phyloP scores from a whole-genome alignment of 2,329 filamentous ascomycete species.

The Neonectria magnoliae region DNA sequence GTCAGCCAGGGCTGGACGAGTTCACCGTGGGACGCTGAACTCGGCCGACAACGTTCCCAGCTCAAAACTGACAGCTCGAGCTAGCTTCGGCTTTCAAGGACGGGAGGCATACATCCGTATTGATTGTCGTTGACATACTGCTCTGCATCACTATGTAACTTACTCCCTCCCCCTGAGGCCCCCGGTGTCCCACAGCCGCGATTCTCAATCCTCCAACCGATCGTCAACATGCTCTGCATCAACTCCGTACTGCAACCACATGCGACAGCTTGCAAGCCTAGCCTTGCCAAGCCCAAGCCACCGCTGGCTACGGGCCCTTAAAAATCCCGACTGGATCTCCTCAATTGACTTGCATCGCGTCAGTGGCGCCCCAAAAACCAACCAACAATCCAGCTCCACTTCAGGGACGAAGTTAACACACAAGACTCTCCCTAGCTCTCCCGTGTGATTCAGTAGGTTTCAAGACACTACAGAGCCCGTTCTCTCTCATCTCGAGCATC shows the following conservation, averaged over 20 bases:
- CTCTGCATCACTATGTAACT: too few relatives aligned
- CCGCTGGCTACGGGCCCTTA: conserved; percentile 11
- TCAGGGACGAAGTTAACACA: conserved; percentile 17
- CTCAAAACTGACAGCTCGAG: not conserved
- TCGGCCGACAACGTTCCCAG: conserved; percentile 17
- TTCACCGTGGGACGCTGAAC: conserved; percentile 9
- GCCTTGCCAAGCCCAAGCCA: conserved; percentile 2
- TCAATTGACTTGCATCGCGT: conserved; percentile 37
- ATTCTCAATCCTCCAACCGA: conserved; percentile 10
- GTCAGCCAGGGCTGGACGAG: conserved; percentile 3
- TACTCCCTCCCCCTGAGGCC: not conserved
- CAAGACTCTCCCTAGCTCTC: conserved; percentile 13
- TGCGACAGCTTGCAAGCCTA: conserved; percentile 22
- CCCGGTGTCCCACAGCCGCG: conserved; percentile 1
- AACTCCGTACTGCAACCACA: conserved; percentile 25
- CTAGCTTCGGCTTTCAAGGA: not conserved
- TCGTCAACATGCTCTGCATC: conserved; percentile 5
- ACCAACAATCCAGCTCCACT: conserved; percentile 28
- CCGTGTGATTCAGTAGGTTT: conserved; percentile 18
- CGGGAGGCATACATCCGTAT: not conserved
- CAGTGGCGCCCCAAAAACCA: conserved; percentile 42
- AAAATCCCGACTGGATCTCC: conserved; percentile 20
- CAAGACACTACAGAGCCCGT: conserved; percentile 3
- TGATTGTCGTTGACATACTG: not conserved
- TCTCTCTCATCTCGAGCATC: conserved; percentile 9